These are phyloP conservation scores for Suhomyces choctaworum DNA, from an alignment of 1,139 yeast species.

Conservation along the genomic window DNA sequence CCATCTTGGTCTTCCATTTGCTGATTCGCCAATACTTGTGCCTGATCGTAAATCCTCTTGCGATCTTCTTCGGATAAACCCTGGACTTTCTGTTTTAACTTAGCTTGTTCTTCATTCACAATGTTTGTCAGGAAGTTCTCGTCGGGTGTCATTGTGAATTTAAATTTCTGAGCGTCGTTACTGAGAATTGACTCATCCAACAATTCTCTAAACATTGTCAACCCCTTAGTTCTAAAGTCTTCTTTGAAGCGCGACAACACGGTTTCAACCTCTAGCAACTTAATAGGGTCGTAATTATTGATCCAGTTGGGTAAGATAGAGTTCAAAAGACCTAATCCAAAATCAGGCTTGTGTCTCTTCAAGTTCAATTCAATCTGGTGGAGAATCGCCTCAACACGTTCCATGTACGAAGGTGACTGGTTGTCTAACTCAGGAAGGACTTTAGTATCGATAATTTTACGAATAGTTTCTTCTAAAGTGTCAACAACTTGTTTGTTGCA, in stretches of 20 bases:
- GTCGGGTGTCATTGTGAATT: slow-evolving; percentile 75
- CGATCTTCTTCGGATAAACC: slow-evolving; percentile 56
- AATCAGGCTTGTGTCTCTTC: slow-evolving; percentile 86
- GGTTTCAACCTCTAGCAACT: slow-evolving; percentile 63
- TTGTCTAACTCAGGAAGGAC: slow-evolving; percentile 43
- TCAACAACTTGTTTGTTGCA: slow-evolving; percentile 52
- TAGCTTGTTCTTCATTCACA: slow-evolving; percentile 53
- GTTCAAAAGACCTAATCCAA: slow-evolving; percentile 78
- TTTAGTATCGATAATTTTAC: slow-evolving; percentile 35
- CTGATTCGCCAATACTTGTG: slow-evolving; percentile 55
- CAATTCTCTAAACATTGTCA: slow-evolving; percentile 56
- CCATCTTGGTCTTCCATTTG: slow-evolving; percentile 74
- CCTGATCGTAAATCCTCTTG: slow-evolving; percentile 58
- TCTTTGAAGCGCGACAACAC: slow-evolving; percentile 58
- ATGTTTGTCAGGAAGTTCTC: slow-evolving; percentile 51
- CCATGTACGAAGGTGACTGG: slow-evolving; percentile 52
- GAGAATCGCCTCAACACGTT: slow-evolving; percentile 77
- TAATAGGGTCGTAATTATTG: slow-evolving; percentile 72
- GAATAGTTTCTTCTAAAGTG: slow-evolving; percentile 46
- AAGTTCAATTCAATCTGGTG: slow-evolving; percentile 84
- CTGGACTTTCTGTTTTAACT: slow-evolving; percentile 48
- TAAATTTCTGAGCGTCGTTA: slow-evolving; percentile 54
- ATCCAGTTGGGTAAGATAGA: slow-evolving; percentile 83
- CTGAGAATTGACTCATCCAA: slow-evolving; percentile 53
- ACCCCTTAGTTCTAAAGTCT: slow-evolving; percentile 58